phyloP scores from a whole-genome alignment of 441 rosid species.

The Rhodomyrtus psidioides region DNA sequence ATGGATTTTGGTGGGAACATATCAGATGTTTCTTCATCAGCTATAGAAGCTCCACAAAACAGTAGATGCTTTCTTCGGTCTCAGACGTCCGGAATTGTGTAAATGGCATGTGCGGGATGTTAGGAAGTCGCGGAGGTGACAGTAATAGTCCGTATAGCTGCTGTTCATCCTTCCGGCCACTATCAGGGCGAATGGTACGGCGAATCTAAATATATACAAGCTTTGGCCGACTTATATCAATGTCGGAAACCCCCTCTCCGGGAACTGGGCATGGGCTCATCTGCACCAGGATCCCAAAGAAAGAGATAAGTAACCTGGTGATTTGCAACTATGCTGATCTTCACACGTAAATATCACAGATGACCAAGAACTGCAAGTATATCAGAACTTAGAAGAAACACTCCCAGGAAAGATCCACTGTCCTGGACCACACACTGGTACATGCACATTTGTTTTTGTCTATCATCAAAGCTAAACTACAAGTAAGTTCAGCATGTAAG shows the following conservation, averaged over 20 bases:
- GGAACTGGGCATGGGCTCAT: slow-evolving; percentile 38
- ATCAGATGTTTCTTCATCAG: background rate
- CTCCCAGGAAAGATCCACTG: background rate
- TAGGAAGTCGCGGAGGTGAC: background rate
- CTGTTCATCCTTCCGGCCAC: background rate
- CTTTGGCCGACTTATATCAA: background rate
- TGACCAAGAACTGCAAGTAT: background rate
- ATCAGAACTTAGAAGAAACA: background rate
- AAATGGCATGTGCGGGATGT: background rate
- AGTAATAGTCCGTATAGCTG: background rate
- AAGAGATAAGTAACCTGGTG: background rate
- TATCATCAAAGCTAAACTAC: background rate
- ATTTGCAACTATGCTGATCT: background rate
- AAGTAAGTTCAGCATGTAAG: background rate
- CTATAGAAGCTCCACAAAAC: background rate
- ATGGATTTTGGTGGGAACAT: background rate
- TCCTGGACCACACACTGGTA: background rate
- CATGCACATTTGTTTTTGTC: background rate
- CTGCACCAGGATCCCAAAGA: slow-evolving; percentile 20
- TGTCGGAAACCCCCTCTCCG: slow-evolving; percentile 26
- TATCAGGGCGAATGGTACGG: background rate
- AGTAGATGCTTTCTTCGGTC: background rate
- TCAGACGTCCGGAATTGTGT: background rate
- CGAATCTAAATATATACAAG: background rate
- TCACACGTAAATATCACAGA: background rate